A percentile compares a stretch with the other conserved stretches of the same genome.
These are phyloP conservation scores for Lachnellula subtilissima DNA, from an alignment of 2,329 filamentous ascomycete genomes.

Conservation along the genomic window DNA sequence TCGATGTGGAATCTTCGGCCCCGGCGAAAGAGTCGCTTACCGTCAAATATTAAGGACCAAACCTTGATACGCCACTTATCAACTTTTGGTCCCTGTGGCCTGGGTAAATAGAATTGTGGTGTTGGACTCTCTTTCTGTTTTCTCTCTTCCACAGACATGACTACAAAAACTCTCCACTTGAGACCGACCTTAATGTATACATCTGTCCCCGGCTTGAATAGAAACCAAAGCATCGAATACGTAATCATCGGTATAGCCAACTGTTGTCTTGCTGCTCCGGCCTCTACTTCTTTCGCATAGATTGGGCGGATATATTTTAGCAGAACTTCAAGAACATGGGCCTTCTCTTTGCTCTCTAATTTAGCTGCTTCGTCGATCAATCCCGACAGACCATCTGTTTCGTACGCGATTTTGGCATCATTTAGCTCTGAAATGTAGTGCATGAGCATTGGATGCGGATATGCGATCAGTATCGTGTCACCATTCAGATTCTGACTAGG, in stretches of 20 bases:
- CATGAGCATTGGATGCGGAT: slow-evolving; percentile 37
- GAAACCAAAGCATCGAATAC: slow-evolving; percentile 7
- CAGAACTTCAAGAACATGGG: not conserved
- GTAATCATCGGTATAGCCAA: not conserved
- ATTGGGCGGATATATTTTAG: not conserved
- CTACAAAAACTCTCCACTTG: slow-evolving; percentile 3
- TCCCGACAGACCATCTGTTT: not conserved
- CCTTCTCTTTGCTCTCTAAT: not conserved
- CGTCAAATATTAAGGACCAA: slow-evolving; percentile 24
- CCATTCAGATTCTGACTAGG: slow-evolving; percentile 8
- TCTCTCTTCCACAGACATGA: slow-evolving; percentile 1
- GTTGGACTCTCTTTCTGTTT: not conserved
- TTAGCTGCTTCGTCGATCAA: not conserved
- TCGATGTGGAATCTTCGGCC: slow-evolving; percentile 16
- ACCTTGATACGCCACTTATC: slow-evolving; percentile 9
- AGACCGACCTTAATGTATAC: slow-evolving; percentile 6
- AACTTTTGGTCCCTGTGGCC: not conserved
- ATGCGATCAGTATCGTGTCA: not conserved
- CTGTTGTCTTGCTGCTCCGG: not conserved
- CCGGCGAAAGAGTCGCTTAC: slow-evolving; percentile 15
- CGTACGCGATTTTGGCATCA: not conserved
- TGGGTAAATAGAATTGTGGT: not conserved
- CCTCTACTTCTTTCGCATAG: not conserved
- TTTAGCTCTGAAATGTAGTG: slow-evolving; percentile 3
- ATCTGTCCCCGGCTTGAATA: slow-evolving; percentile 7